A percentile compares a stretch with the other conserved stretches of the same genome.
phyloP scores from a whole-genome alignment of 169 alveolate genomes.

The Plasmodium falciparum region DNA sequence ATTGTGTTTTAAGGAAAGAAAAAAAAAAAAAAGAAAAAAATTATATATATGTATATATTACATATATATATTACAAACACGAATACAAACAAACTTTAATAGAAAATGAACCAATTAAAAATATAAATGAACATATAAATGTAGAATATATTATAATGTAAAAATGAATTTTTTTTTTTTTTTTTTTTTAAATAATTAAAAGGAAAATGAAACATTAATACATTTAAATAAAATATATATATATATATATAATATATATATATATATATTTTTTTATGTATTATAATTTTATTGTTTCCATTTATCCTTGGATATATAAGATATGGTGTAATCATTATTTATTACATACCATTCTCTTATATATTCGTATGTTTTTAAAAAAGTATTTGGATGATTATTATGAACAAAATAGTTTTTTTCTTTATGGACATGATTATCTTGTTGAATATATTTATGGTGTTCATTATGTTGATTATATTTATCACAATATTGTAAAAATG shows the following conservation, averaged over 20 bases:
- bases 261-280: background rate
- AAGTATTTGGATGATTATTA: conserved; percentile 2
- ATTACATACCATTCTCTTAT: conserved; percentile 66
- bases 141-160: no score
- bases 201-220: no score
- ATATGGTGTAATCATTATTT: conserved; percentile 9
- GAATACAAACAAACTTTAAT: no score
- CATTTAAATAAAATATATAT: background rate
- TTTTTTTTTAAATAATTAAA: no score
- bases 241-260: background rate
- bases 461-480: background rate
- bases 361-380: conserved; percentile 55
- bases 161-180: no score
- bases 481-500: no score
- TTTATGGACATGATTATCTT: background rate
- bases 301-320: conserved; percentile 36
- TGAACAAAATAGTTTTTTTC: background rate
- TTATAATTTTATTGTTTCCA: conserved; percentile 7
- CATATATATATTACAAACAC: no score
- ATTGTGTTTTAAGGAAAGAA: no score
- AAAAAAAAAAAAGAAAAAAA: no score
- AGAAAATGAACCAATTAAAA: no score
- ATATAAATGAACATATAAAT: no score
- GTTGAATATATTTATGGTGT: background rate
- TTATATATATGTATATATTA: no score